Conservation (phyloP, 2,329 filamentous ascomycete genomes). For the Monilinia fructicola region DNA sequence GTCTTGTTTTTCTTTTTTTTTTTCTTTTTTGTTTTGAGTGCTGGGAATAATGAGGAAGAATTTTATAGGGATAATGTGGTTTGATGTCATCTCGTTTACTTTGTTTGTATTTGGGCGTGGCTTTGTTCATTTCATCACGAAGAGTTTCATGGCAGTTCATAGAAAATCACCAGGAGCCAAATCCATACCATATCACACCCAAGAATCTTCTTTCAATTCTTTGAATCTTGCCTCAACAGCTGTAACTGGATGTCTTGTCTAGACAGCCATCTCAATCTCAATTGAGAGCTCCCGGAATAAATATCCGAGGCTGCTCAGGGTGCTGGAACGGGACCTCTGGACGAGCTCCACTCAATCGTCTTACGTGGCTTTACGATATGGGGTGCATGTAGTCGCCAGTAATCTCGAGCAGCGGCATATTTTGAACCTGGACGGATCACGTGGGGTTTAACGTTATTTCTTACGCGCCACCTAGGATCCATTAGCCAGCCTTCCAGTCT, state of each 20-base stretch:
- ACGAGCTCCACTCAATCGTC: neutral
- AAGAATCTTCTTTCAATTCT: neutral
- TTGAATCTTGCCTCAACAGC: neutral
- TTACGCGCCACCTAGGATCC: neutral
- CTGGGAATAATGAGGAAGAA: accelerated
- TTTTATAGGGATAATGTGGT: neutral
- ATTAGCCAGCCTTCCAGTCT: neutral
- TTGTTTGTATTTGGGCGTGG: neutral
- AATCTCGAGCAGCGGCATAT: neutral
- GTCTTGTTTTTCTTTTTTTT: neutral
- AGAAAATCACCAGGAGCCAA: neutral
- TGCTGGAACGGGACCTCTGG: neutral
- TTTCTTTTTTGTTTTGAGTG: neutral
- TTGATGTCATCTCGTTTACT: neutral
- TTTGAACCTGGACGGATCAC: neutral
- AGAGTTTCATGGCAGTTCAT: no score
- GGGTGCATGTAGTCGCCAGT: neutral
- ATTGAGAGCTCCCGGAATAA: neutral
- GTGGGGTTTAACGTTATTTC: neutral
- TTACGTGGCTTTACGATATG: neutral
- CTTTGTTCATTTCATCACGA: neutral
- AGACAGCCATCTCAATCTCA: neutral
- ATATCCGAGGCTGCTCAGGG: neutral
- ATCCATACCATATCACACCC: neutral
- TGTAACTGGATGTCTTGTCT: neutral